Evolutionary conservation across 371 early-diverging fungal genomes (phyloP).

Genomic region (Zychaea mexicana): DNA sequence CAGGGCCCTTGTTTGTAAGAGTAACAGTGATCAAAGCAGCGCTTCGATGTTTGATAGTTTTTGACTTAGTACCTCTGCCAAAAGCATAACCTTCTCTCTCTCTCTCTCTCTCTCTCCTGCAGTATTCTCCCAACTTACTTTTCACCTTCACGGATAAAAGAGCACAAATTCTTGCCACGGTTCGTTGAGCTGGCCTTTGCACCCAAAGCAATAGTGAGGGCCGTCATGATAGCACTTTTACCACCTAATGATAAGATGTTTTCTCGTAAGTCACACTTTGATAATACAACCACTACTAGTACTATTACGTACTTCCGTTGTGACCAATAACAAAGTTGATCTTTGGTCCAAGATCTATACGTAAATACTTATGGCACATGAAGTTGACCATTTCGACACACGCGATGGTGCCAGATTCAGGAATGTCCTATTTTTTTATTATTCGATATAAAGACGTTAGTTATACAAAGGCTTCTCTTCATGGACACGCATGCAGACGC

Average conservation of each 20-base stretch:
- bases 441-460: neutral
- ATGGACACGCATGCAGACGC: too few species aligned
- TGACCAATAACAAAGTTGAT: slow-evolving; percentile 97
- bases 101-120: too few species aligned
- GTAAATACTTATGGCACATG: slow-evolving; percentile 90
- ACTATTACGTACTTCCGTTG: slow-evolving; percentile 83
- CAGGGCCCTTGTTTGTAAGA: slow-evolving; percentile 82
- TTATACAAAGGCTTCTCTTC: too few species aligned
- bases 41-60: slow-evolving; percentile 35
- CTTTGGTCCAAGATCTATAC: slow-evolving; percentile 80
- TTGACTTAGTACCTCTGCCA: too few species aligned
- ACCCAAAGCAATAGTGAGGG: slow-evolving; percentile 89
- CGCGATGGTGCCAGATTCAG: slow-evolving; percentile 78
- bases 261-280: neutral
- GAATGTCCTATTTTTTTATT: slow-evolving; percentile 29
- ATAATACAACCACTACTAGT: too few species aligned
- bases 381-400: slow-evolving; percentile 85
- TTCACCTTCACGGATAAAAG: slow-evolving; percentile 86
- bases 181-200: slow-evolving; percentile 88
- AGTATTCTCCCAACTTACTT: slow-evolving; percentile 34
- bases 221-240: slow-evolving; percentile 95
- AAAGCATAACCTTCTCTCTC: neutral
- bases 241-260: slow-evolving; percentile 79
- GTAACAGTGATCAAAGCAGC: slow-evolving; percentile 68
- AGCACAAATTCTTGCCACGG: slow-evolving; percentile 75